These are phyloP conservation scores for Aciculosporium take DNA, from an alignment of 2,329 filamentous ascomycete species.

Conservation along the genomic window DNA sequence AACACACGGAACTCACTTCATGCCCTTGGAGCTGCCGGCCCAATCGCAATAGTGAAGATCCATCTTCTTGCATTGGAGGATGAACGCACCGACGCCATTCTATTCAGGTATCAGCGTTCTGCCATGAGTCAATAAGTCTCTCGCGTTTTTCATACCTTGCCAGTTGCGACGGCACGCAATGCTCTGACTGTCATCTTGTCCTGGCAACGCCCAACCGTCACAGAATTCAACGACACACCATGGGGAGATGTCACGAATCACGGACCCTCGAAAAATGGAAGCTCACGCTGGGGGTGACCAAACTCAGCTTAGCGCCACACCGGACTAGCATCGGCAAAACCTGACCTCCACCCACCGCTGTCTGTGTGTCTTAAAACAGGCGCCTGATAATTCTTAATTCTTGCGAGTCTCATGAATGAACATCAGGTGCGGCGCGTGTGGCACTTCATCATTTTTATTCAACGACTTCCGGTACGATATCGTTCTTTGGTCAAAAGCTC, in stretches of 20 bases:
- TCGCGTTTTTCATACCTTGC: constrained; percentile 29
- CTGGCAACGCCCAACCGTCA: constrained; percentile 17
- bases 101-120: constrained; percentile 23
- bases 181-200: constrained; percentile 41
- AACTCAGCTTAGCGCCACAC: constrained; percentile 13
- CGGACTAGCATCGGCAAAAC: constrained; percentile 13
- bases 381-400: constrained; percentile 12
- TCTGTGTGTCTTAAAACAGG: constrained; percentile 2
- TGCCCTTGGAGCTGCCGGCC: constrained; percentile 82
- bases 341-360: background rate
- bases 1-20: constrained; percentile 51
- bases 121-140: background rate
- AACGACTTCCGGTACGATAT: background rate
- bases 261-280: constrained; percentile 5
- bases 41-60: constrained; percentile 97
- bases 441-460: constrained; percentile 1
- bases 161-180: constrained; percentile 35
- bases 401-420: constrained; percentile 4
- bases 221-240: constrained; percentile 11
- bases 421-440: constrained; percentile 7
- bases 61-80: constrained; percentile 90
- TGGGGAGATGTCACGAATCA: constrained; percentile 9
- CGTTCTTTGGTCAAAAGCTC: background rate
- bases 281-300: constrained; percentile 4
- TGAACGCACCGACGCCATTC: constrained; percentile 95